Conservation (phyloP, 768 basidiomycete genomes). For the Hortiboletus flavorubellus region DNA sequence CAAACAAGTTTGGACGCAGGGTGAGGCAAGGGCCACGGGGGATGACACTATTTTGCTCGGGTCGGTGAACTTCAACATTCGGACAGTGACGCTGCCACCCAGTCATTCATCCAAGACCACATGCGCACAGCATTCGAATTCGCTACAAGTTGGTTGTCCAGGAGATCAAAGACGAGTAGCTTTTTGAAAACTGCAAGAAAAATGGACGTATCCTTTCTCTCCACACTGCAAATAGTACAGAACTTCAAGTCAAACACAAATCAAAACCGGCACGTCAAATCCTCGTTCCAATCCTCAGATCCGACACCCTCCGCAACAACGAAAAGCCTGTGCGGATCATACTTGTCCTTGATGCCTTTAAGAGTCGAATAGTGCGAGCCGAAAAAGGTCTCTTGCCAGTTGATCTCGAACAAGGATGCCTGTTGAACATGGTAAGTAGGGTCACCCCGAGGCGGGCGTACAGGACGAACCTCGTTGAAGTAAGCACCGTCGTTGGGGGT, state of each 20-base stretch:
- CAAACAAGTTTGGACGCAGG: no score
- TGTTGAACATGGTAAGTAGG: slow-evolving; percentile 6
- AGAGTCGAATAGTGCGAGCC: slow-evolving; percentile 41
- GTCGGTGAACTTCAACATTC: no score
- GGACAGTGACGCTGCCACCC: no score
- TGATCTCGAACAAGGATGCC: slow-evolving; percentile 41
- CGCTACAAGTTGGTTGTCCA: no score
- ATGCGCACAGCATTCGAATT: no score
- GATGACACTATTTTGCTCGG: no score
- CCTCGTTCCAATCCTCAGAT: slow-evolving; percentile 20
- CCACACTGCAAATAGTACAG: no score
- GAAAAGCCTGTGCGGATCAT: slow-evolving; percentile 11
- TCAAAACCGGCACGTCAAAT: slow-evolving; percentile 12
- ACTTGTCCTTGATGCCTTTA: slow-evolving; percentile 38
- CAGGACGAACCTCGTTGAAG: slow-evolving; percentile 42
- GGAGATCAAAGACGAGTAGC: no score
- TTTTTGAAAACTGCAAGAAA: no score
- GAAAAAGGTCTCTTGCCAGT: slow-evolving; percentile 43
- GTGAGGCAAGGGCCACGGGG: no score
- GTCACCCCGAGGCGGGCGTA: not conserved
- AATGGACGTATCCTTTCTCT: no score
- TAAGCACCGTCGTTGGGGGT: slow-evolving; percentile 39
- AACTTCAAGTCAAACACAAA: not conserved
- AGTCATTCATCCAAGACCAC: no score
- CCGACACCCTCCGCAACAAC: slow-evolving; percentile 19